Evolutionary conservation across 495 filamentous ascomycete genomes (phyloP), one percentile per base, ranked within the genome.

Genomic region (Aspergillus bertholletiae): DNA sequence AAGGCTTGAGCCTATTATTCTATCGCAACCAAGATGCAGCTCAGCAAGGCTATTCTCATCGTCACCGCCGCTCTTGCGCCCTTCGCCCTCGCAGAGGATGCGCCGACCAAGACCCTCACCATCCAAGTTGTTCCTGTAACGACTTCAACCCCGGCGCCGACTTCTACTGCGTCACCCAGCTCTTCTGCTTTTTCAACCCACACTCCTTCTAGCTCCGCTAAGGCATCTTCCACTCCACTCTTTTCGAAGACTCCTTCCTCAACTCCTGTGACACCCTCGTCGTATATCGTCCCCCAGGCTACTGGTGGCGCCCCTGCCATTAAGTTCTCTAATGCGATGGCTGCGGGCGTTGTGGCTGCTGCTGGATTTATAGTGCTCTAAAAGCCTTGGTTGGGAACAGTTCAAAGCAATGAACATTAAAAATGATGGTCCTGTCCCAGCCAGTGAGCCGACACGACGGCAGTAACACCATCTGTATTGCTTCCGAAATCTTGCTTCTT

Each of bases 301-400:
- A 58, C 69, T 28, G 66, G 56, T 41, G 61, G 65, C 24, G 64
- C 67, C 22, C 55, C 74, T 24, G 59, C 66, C 5, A 57, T 62
- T 50, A 66, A 75, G 57, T 22, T 69, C 34, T 62, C 68, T 17
- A 71, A 69, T 41, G 59, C 61, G 5, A 54, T 74, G 39, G 59
- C 68, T 21, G 76, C 64, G 23, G 77, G 70, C 65, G 65, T 69
- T 7, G 52, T 75, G 49, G 76, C 72, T 41, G 65, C 72, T 49
- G 78, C 75, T 35, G 75, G 74, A 32, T 49, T 79, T 39, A 51
- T 73, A 45, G 55, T 79, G 64, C 65, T 77, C 26, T 81, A 74
- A 70, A 49, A 2, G 28, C 0, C 22, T 57, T 15, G 34, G n/a
- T 24, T 4, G 24, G 24, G 37, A 23, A 7, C 11, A 13, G 22